Evolutionary conservation across 169 alveolate species (phyloP), one percentile per base, ranked within the genome.

Genomic region (Eimeria brunetti): DNA sequence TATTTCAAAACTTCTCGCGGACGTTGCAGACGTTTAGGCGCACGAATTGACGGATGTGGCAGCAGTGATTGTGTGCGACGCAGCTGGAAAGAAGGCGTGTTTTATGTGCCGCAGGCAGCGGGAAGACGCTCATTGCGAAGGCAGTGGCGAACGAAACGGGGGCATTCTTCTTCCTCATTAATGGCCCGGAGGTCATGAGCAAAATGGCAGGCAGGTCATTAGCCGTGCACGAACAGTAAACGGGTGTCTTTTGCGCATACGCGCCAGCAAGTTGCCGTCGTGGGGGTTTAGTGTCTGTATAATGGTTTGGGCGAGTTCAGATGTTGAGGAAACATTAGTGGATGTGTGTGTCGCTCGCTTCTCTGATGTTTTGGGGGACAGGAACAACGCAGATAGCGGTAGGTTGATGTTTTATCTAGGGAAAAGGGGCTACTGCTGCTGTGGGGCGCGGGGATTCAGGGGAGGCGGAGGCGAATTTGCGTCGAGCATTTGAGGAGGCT

Each of bases 91-190:
- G 1, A 33, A 22, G 80, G 24, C 41, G 0, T 8, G 56, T 41
- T 27, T 46, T 46, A 0, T 71, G 62, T 53, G 53, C 46, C 20
- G 33, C 89, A 95, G 96, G 96, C 27, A 98, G 99, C 88, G 99
- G 99, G 64, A 99, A 99, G 97, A 99, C 99, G 16, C 97, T 99
- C 94, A 99, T 99, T 90, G 99, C 99, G 5, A 98, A 99, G 97
- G 99, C 99, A 53, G 99, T 99, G 88, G 99, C 99, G n/a, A 99
- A 99, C 97, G 99, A 91, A 98, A 98, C 97, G 0, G 98, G 97
- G 2, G 97, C 97, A 16, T 95, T 95, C 95, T 97, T 96, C 81
- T 95, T 97, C 89, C 96, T 96, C 44, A 96, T 97, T 71, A 97
- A 97, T 83, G 98, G 99, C 58, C 99, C 99, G n/a, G 99, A 99